Evolutionary conservation across 345 rosid species (phyloP).

Genomic region (Brassica incana): DNA sequence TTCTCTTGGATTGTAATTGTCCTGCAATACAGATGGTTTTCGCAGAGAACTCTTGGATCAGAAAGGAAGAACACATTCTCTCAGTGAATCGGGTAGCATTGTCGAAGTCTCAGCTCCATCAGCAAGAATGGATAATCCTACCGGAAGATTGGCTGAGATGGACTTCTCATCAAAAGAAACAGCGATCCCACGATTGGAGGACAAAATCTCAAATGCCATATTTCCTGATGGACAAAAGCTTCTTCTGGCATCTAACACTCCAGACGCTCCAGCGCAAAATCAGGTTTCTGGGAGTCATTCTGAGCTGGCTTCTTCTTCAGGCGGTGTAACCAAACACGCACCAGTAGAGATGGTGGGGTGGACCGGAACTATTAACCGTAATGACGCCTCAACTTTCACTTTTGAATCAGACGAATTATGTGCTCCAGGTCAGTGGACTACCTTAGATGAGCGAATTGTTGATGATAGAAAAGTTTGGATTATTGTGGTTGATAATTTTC

Average conservation of each 20-base stretch:
- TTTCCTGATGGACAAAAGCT: slow-evolving; percentile 54
- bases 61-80: slow-evolving; percentile 49
- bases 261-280: slow-evolving; percentile 51
- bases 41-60: slow-evolving; percentile 54
- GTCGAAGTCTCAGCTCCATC: slow-evolving; percentile 49
- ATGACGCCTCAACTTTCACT: slow-evolving; percentile 42
- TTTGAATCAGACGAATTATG: slow-evolving; percentile 38
- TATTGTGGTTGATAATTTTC: slow-evolving; percentile 21
- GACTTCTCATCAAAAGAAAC: slow-evolving; percentile 48
- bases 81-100: slow-evolving; percentile 44
- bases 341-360: slow-evolving; percentile 49
- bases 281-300: slow-evolving; percentile 51
- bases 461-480: slow-evolving; percentile 21
- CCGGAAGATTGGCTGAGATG: slow-evolving; percentile 53
- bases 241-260: slow-evolving; percentile 41
- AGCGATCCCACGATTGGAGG: slow-evolving; percentile 51
- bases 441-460: slow-evolving; percentile 34
- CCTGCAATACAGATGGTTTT: slow-evolving; percentile 53
- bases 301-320: slow-evolving; percentile 40
- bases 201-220: slow-evolving; percentile 41
- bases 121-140: slow-evolving; percentile 52
- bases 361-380: slow-evolving; percentile 47
- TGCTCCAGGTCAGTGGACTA: slow-evolving; percentile 14
- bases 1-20: slow-evolving; percentile 25
- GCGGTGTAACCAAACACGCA: slow-evolving; percentile 45